Base-by-base conservation (phyloP, 2,329 filamentous ascomycete species). In the Pseudopithomyces chartarum region DNA sequence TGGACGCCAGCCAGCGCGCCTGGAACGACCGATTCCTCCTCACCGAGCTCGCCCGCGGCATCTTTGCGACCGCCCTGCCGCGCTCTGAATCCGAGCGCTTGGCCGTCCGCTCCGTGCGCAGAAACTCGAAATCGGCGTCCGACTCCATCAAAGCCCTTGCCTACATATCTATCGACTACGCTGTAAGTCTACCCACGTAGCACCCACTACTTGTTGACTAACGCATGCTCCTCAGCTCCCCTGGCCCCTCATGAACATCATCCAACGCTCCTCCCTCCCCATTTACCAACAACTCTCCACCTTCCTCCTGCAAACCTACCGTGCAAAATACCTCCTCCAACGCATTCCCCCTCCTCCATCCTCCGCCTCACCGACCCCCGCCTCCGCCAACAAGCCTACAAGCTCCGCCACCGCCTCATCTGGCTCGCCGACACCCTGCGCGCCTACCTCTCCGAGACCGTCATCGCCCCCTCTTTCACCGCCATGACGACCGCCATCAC, bases 1-100 rank as follows among this genome's bases (percentile, higher is more conserved):
- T 97, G 43, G 90, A 95, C 63, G 80, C 74, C 47, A 77, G 78
- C 12, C 75, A 81, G 78, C 69, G 74, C 69, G 75, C 75, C 34
- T 97, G 92, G 93, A 88, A 89, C 59, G 92, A 97, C 71, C 85
- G 87, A 19, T 96, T 94, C 68, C 82, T 90, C 0, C 79, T 97
- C 26, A 95, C 90, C 0, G 91, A 93, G 62, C 77, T 92, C 1
- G 87, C 89, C 0, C 90, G 92, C 56, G 87, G 88, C 54, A 87
- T 90, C 0, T 92, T 92, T 70, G 81, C 79, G 5, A 70, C 69
- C 0, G 66, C 85, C 1, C 48, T 74, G 4, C 63, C 76, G 0
- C 77, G 78, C 1, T 74, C 90, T 1, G 85, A 92, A 53, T 64
- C 81, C 2, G 84, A 87, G 47, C 84, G 85, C 19, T 76, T 97